These are phyloP conservation scores for Vickermania ingenoplastis DNA, from an alignment of 208 protist genomes.

Conservation along the genomic window DNA sequence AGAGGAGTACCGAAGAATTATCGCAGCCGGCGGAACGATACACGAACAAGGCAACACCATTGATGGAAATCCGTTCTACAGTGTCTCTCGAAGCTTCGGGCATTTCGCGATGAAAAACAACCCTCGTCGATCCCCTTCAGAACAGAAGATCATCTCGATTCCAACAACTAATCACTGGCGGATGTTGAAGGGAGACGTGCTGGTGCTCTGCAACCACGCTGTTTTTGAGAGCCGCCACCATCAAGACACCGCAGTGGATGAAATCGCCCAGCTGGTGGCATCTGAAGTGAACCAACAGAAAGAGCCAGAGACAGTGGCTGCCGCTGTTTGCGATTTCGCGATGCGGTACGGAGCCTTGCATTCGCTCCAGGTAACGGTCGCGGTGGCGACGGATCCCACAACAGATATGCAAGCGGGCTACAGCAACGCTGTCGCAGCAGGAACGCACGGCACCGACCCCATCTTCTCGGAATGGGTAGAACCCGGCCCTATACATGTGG, in stretches of 20 bases:
- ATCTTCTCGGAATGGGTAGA: conserved; percentile 46
- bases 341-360: conserved; percentile 61
- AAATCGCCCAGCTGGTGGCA: conserved; percentile 55
- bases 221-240: conserved; percentile 53
- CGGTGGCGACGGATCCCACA: conserved; percentile 16
- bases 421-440: background rate
- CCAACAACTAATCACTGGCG: conserved; percentile 55
- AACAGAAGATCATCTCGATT: conserved; percentile 71
- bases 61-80: conserved; percentile 65
- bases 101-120: conserved; percentile 78
- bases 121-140: conserved; percentile 27
- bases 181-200: conserved; percentile 62
- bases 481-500: conserved; percentile 62
- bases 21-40: conserved; percentile 47
- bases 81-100: conserved; percentile 68
- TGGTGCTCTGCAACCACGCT: conserved; percentile 68
- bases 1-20: conserved; percentile 53
- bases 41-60: conserved; percentile 38
- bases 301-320: conserved; percentile 42
- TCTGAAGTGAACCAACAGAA: conserved; percentile 23
- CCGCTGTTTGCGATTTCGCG: conserved; percentile 66
- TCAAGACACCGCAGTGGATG: conserved; percentile 64
- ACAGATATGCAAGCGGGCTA: no score
- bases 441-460: no score
- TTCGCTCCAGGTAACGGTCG: conserved; percentile 70